Evolutionary conservation across 2,329 filamentous ascomycete species (phyloP).

Genomic region (Diaporthe sp.): DNA sequence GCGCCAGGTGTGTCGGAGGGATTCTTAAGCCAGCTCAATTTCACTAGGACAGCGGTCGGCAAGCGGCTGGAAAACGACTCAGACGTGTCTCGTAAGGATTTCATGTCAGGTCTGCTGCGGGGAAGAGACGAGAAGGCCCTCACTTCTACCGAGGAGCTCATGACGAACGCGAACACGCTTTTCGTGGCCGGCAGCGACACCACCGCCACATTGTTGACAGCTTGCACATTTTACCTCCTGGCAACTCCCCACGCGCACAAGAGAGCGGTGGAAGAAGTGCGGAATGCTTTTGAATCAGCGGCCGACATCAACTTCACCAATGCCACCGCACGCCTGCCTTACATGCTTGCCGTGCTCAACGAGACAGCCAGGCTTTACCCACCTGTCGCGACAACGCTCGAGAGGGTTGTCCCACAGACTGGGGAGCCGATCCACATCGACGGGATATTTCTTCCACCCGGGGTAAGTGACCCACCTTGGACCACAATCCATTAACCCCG

Average conservation of each 20-base stretch:
- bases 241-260: slow-evolving; percentile 35
- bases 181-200: slow-evolving; percentile 42
- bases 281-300: slow-evolving; percentile 15
- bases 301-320: slow-evolving; percentile 38
- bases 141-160: slow-evolving; percentile 31
- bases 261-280: slow-evolving; percentile 36
- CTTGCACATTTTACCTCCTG: slow-evolving; percentile 37
- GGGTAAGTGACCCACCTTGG: background rate
- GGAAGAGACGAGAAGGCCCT: background rate
- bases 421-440: background rate
- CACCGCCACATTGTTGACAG: slow-evolving; percentile 40
- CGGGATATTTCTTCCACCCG: background rate
- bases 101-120: background rate
- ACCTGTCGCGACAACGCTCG: slow-evolving; percentile 20
- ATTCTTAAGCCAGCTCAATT: background rate
- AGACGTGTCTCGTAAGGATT: background rate
- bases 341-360: slow-evolving; percentile 39
- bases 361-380: slow-evolving; percentile 44
- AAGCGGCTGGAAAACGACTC: background rate
- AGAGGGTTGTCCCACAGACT: slow-evolving; percentile 37
- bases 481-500: background rate
- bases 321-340: slow-evolving; percentile 38
- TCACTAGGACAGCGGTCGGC: background rate
- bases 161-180: slow-evolving; percentile 37
- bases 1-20: slow-evolving; percentile 23